These are phyloP conservation scores for Mercurialis annua DNA, from an alignment of 345 rosid genomes.

Conservation along the genomic window DNA sequence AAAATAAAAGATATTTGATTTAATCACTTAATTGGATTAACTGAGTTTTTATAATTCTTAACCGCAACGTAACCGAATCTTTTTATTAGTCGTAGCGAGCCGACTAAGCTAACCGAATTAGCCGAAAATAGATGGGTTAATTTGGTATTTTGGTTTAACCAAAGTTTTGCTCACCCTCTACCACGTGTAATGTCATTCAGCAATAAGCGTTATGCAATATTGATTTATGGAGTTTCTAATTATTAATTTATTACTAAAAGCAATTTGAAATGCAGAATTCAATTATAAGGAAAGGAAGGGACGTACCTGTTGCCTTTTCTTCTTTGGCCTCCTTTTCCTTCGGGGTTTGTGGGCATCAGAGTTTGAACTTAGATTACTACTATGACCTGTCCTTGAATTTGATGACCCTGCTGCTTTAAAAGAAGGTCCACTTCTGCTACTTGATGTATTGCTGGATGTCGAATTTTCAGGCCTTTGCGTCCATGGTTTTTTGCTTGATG, in stretches of 20 bases:
- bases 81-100: too few relatives aligned
- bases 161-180: too few relatives aligned
- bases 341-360: slow-evolving; percentile 92
- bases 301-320: slow-evolving; percentile 48
- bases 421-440: slow-evolving; percentile 58
- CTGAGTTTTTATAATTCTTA: too few relatives aligned
- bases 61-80: too few relatives aligned
- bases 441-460: slow-evolving; percentile 40
- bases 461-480: slow-evolving; percentile 51
- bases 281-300: neutral
- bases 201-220: neutral
- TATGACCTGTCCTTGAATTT: slow-evolving; percentile 59
- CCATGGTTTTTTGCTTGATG: slow-evolving; percentile 52
- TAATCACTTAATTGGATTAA: too few relatives aligned
- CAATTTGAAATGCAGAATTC: neutral
- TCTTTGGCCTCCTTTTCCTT: slow-evolving; percentile 93
- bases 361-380: slow-evolving; percentile 88
- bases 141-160: too few relatives aligned
- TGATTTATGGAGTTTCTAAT: neutral
- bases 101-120: too few relatives aligned
- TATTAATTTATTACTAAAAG: neutral
- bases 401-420: slow-evolving; percentile 42
- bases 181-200: neutral
- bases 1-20: too few relatives aligned
- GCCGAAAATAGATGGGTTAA: too few relatives aligned